phyloP scores from a whole-genome alignment of 139 green algal species.

The Coccomyxa sp. region DNA sequence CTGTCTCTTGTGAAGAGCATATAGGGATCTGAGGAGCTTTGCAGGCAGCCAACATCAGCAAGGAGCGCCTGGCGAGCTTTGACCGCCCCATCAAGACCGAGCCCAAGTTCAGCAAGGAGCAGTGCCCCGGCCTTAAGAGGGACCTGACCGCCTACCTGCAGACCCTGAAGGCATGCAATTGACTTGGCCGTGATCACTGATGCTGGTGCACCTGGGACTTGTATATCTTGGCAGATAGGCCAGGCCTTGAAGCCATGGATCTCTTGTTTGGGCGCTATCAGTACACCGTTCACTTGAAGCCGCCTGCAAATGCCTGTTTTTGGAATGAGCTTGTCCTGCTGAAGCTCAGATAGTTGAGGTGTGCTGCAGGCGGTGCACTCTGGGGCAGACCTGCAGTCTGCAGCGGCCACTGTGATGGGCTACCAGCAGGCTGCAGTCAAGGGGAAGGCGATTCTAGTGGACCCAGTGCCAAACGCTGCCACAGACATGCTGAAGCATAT shows the following conservation, averaged over 20 bases:
- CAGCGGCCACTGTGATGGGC: constrained; percentile 61
- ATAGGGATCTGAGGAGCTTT: background rate
- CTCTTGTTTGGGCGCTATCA: no score
- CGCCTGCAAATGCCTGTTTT: no score
- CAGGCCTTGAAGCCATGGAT: background rate
- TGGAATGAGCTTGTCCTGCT: no score
- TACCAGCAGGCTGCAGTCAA: constrained; percentile 41
- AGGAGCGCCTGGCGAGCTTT: constrained; percentile 53
- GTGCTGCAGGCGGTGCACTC: constrained; percentile 56
- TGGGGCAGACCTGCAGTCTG: constrained; percentile 55
- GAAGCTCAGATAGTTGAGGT: no score
- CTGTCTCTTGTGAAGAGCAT: background rate
- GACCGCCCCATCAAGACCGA: constrained; percentile 57
- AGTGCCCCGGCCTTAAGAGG: constrained; percentile 36
- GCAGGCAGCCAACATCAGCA: constrained; percentile 33
- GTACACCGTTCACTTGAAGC: no score
- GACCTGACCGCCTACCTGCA: constrained; percentile 64
- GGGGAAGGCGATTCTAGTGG: constrained; percentile 45
- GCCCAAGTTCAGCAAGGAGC: constrained; percentile 33
- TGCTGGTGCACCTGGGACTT: background rate
- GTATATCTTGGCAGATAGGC: no score
- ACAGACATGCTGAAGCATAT: background rate
- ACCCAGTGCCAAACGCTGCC: constrained; percentile 32
- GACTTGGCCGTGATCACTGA: no score
- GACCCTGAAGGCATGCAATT: constrained; percentile 26